Evolutionary conservation across 2,329 filamentous ascomycete genomes (phyloP), one percentile per base, ranked within the genome.

Genomic region (Aspergillus proliferans): DNA sequence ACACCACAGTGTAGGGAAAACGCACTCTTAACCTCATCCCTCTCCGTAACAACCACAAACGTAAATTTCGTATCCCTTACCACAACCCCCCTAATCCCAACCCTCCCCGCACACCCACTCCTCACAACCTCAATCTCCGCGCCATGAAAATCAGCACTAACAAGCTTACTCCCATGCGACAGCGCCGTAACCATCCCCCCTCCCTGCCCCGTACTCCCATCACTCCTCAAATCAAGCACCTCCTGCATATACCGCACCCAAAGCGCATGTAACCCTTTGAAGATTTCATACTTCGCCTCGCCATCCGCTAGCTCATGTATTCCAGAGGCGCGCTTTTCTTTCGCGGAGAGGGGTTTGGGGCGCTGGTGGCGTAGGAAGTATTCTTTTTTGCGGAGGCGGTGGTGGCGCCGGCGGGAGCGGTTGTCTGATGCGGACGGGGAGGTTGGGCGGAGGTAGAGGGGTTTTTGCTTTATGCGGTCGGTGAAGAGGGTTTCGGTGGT

Each of bases 231-330:
- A 4, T 85, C 86, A 1, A 97, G 71, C 0, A 96, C 74, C 58
- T 96, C 91, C 47, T 84, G 81, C 62, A 93, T 86, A 69, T 98
- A 98, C 3, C 81, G 84, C 34, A 84, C 70, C 93, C 93, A 98
- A 54, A 98, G 74, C 14, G 70, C 69, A 65, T 94, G 82, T 57
- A 98, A 71, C 0, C 86, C 86, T 57, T 83, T 79, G 66, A 93
- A 97, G 28, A 92, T 78, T 4, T 76, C 76, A 62, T 94, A 94
- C 53, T 83, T 84, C 57, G 80, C 79, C 48, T 85, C 81, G 33
- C 78, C 72, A 51, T 81, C 81, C 0, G 87, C 85, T 5, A 96
- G 78, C 9, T 87, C 81, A 71, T 94, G 85, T 14, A 96, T 76
- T 9, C 83, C 81, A 0, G 90, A 76, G 4, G 73, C 73, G 12